These are phyloP conservation scores for Claviceps paspali DNA, from an alignment of 2,329 filamentous ascomycete genomes.

Conservation along the genomic window DNA sequence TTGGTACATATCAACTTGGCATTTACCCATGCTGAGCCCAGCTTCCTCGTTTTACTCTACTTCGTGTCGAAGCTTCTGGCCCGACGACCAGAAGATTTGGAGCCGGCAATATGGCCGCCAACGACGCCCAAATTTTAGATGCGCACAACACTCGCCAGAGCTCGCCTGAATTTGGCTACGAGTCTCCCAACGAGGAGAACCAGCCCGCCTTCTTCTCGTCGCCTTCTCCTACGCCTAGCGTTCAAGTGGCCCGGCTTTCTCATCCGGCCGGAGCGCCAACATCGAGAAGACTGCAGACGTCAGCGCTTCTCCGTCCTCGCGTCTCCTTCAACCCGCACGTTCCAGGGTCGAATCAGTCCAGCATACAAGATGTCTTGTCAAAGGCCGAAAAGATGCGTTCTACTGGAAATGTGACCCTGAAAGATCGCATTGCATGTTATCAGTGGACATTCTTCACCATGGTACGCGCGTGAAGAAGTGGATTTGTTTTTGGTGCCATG, in stretches of 20 bases:
- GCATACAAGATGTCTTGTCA: conserved; percentile 20
- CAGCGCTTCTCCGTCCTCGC: background rate
- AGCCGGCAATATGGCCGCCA: conserved; percentile 22
- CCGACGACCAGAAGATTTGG: conserved; percentile 31
- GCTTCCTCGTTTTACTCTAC: conserved; percentile 31
- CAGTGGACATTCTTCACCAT: conserved; percentile 68
- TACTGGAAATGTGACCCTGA: conserved; percentile 24
- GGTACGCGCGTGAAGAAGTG: background rate
- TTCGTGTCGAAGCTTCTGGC: conserved; percentile 31
- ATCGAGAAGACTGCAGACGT: background rate
- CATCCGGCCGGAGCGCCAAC: background rate
- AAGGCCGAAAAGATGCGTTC: conserved; percentile 13
- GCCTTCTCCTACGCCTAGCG: conserved; percentile 6
- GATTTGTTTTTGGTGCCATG: background rate
- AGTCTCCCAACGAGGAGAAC: conserved; percentile 22
- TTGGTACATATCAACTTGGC: conserved; percentile 37
- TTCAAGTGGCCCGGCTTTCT: background rate
- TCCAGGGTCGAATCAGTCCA: conserved; percentile 6
- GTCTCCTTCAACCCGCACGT: background rate
- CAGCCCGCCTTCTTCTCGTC: conserved; percentile 14
- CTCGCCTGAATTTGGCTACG: conserved; percentile 15
- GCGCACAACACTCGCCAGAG: conserved; percentile 5
- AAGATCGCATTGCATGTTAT: conserved; percentile 36
- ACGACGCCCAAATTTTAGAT: conserved; percentile 14
- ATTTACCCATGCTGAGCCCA: conserved; percentile 32